Percentiles rank a stretch among this genome's conserved stretches.
These are phyloP conservation scores for Dactylellina leptospora DNA, from an alignment of 2,329 filamentous ascomycete species.

Conservation along the genomic window DNA sequence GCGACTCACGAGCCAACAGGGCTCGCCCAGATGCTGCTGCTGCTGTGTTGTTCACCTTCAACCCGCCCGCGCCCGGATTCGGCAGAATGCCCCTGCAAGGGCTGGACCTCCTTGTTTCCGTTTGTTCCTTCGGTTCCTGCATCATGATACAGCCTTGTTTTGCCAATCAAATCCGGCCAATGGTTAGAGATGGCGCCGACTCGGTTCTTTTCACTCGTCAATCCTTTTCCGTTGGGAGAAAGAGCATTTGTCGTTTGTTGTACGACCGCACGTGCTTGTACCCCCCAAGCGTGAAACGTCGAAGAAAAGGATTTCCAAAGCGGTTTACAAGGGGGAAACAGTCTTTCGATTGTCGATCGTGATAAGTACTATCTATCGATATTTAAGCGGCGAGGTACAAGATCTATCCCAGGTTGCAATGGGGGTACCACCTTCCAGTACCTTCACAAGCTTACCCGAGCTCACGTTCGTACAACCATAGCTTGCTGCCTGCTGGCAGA, in stretches of 20 bases:
- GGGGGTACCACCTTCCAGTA: too few species aligned
- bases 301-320: constrained; percentile 16
- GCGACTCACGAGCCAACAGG: constrained; percentile 23
- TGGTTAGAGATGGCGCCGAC: constrained; percentile 36
- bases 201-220: constrained; percentile 28
- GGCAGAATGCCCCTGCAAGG: constrained; percentile 31
- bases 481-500: constrained; percentile 4
- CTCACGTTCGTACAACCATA: not conserved
- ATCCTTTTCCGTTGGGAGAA: constrained; percentile 12
- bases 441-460: not conserved
- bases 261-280: constrained; percentile 11
- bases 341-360: constrained; percentile 21
- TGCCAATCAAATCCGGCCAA: constrained; percentile 34
- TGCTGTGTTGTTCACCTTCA: constrained; percentile 35
- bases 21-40: too few species aligned
- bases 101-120: constrained; percentile 35
- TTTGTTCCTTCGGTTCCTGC: constrained; percentile 38
- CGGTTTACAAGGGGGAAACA: not conserved
- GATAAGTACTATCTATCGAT: constrained; percentile 9
- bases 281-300: not conserved
- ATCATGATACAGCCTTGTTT: constrained; percentile 35
- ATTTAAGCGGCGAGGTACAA: constrained; percentile 4
- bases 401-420: too few species aligned
- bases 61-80: constrained; percentile 23
- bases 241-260: constrained; percentile 12